Conservation (phyloP, 305 asterid species). For the Rubia tinctorum region DNA sequence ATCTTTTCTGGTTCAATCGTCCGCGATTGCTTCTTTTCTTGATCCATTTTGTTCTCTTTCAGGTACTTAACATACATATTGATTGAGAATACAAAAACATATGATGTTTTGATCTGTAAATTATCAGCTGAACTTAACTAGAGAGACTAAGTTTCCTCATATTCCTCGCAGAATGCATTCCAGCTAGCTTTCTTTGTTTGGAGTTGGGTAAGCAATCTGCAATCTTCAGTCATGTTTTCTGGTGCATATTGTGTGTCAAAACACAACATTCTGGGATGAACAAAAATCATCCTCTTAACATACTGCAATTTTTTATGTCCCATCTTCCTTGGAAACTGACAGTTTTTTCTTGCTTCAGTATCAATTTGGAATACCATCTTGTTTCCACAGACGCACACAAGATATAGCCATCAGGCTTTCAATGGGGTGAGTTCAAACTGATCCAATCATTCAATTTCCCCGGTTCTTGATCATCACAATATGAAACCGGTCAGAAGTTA, state of each 20-base stretch:
- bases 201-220: slow-evolving; percentile 56
- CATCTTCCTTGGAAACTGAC: not conserved
- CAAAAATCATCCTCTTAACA: no score
- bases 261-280: not conserved
- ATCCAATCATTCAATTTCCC: not conserved
- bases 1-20: slow-evolving; percentile 83
- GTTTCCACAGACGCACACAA: slow-evolving; percentile 66
- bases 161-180: slow-evolving; percentile 67
- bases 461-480: not conserved
- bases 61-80: slow-evolving; percentile 33
- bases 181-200: slow-evolving; percentile 88
- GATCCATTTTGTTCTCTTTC: slow-evolving; percentile 83
- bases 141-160: not conserved
- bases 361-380: slow-evolving; percentile 64
- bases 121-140: not conserved
- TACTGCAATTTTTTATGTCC: not conserved
- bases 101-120: not conserved
- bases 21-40: slow-evolving; percentile 69
- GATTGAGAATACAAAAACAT: not conserved
- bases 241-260: no score
- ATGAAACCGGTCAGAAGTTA: not conserved
- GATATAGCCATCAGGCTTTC: slow-evolving; percentile 57
- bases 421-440: slow-evolving; percentile 18
- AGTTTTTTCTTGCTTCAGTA: slow-evolving; percentile 31
- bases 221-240: no score